Evolutionary conservation across 495 filamentous ascomycete species (phyloP).

Genomic region (Penicillium cataractarum): DNA sequence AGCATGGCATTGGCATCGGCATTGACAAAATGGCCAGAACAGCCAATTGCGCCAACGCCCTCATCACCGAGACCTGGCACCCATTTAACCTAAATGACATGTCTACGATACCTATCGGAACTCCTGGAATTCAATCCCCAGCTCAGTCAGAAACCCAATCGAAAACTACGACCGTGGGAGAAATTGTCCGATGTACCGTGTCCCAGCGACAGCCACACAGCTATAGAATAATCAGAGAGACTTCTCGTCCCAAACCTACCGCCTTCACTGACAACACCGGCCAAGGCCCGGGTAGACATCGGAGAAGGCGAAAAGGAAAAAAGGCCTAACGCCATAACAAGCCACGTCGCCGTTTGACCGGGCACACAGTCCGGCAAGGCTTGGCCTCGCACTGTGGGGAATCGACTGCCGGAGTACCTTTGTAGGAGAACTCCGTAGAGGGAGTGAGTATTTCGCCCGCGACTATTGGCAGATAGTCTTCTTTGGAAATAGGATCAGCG

Average conservation of each 20-base stretch:
- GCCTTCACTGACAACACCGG: background rate
- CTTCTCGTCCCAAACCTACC: background rate
- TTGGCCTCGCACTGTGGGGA: constrained; percentile 1
- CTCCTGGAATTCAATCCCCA: background rate
- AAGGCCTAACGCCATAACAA: background rate
- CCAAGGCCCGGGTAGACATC: background rate
- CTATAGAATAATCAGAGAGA: background rate
- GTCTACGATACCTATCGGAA: background rate
- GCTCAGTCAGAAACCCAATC: background rate
- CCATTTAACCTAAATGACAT: background rate
- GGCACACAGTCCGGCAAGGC: constrained; percentile 10
- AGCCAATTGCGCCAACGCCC: background rate
- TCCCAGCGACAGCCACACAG: background rate
- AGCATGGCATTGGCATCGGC: background rate
- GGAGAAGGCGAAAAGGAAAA: background rate
- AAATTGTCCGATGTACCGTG: background rate
- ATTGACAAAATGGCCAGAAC: background rate
- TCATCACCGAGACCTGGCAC: background rate
- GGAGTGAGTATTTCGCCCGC: background rate
- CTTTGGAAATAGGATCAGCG: background rate
- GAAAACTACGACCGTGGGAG: background rate
- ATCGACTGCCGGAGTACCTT: background rate
- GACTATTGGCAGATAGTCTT: background rate
- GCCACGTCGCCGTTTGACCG: constrained; percentile 2
- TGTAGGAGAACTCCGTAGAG: background rate